Percentiles rank a stretch among this genome's conserved stretches.
Conservation (phyloP, 805 yeast genomes). For the Saccharomycopsis lassenensis region DNA sequence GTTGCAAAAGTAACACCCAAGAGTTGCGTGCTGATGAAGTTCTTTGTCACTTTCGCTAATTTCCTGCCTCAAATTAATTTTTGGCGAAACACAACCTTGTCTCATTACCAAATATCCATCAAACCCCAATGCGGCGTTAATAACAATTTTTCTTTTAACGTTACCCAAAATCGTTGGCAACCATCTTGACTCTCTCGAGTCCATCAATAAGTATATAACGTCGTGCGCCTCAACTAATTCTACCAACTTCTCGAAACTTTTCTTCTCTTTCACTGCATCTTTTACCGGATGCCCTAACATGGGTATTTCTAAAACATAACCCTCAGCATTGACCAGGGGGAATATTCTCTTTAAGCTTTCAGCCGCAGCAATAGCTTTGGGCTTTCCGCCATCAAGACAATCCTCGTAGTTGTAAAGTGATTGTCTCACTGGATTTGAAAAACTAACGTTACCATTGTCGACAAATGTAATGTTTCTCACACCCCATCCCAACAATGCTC, state of each 20-base stretch:
- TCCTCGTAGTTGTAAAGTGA: slow-evolving; percentile 79
- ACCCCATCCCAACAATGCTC: slow-evolving; percentile 93
- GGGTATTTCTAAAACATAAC: slow-evolving; percentile 67
- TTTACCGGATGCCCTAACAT: slow-evolving; percentile 90
- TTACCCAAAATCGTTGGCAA: slow-evolving; percentile 81
- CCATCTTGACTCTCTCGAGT: slow-evolving; percentile 95
- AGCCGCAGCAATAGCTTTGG: slow-evolving; percentile 78
- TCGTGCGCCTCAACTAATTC: slow-evolving; percentile 58
- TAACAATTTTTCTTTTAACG: slow-evolving; percentile 57
- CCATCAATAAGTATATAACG: slow-evolving; percentile 72
- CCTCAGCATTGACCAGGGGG: slow-evolving; percentile 63
- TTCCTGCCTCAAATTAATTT: slow-evolving; percentile 19
- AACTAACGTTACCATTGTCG: slow-evolving; percentile 82
- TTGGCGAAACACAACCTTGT: slow-evolving; percentile 66
- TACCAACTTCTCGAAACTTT: slow-evolving; percentile 42
- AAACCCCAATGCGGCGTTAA: slow-evolving; percentile 92
- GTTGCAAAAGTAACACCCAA: slow-evolving; percentile 94
- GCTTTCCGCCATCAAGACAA: slow-evolving; percentile 59
- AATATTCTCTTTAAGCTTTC: slow-evolving; percentile 57
- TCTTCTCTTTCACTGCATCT: slow-evolving; percentile 37
- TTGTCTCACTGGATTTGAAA: slow-evolving; percentile 92
- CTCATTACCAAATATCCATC: slow-evolving; percentile 91
- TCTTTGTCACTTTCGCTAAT: slow-evolving; percentile 16
- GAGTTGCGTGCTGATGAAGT: slow-evolving; percentile 6
- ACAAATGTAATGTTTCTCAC: slow-evolving; percentile 76